Percentiles rank a stretch among this genome's conserved stretches.
Evolutionary conservation across 129 eudicot genomes (phyloP).

Genomic region (Helianthus tuberosus): DNA sequence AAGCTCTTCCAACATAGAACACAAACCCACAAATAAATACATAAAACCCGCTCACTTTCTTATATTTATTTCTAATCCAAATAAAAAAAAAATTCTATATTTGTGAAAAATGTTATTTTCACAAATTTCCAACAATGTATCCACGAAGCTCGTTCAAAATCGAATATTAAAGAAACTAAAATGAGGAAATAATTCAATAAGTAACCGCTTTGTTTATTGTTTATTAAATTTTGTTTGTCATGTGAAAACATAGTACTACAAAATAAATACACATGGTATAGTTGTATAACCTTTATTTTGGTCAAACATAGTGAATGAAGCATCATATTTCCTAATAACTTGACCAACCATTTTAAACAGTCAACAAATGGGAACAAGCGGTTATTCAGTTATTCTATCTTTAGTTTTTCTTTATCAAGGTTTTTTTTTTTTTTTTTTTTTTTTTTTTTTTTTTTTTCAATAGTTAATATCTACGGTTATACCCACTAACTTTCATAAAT

Average conservation of each 20-base stretch:
- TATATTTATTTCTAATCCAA: too few species aligned
- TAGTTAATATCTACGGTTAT: background rate
- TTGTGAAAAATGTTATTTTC: too few species aligned
- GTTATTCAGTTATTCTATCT: background rate
- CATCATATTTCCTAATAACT: constrained; percentile 3
- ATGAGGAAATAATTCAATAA: background rate
- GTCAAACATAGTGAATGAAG: constrained; percentile 35
- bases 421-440: background rate
- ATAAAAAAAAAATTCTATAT: too few species aligned
- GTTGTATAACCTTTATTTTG: background rate
- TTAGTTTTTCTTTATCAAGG: constrained; percentile 7
- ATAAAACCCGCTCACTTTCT: too few species aligned
- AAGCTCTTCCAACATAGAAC: too few species aligned
- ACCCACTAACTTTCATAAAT: background rate
- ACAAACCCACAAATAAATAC: too few species aligned
- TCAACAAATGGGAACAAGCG: background rate
- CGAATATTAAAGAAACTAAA: background rate
- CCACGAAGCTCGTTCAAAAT: background rate
- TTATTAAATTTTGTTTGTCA: constrained; percentile 21
- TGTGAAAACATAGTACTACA: constrained; percentile 14
- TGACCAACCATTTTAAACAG: constrained; percentile 2
- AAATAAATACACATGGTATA: constrained; percentile 21
- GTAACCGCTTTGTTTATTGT: background rate
- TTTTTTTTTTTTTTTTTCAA: constrained; percentile 9
- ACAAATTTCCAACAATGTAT: too few species aligned